Conservation (phyloP, 208 protist species). For the Crithidia mellificae region DNA sequence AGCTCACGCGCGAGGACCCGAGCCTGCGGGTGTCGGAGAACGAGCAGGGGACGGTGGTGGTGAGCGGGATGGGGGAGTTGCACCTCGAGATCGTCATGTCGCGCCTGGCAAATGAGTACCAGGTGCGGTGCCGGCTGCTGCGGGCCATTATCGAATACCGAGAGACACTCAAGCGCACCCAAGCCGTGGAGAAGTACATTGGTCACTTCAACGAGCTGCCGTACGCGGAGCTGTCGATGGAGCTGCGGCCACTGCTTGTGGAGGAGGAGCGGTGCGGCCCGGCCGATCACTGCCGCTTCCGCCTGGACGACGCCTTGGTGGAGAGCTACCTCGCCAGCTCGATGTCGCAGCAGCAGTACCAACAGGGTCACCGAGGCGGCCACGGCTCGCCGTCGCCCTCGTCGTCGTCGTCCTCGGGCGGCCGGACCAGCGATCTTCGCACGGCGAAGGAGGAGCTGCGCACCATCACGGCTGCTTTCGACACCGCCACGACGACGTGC, state of each 20-base stretch:
- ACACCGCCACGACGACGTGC: slow-evolving; percentile 53
- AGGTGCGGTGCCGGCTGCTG: slow-evolving; percentile 85
- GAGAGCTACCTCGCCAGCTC: slow-evolving; percentile 32
- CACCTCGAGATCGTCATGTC: slow-evolving; percentile 96
- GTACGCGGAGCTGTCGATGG: slow-evolving; percentile 65
- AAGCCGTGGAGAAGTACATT: slow-evolving; percentile 29
- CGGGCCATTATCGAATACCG: slow-evolving; percentile 88
- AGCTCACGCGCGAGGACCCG: slow-evolving; percentile 94
- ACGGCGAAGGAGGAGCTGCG: slow-evolving; percentile 59
- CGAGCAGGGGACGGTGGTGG: slow-evolving; percentile 91
- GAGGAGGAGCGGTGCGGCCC: slow-evolving; percentile 29
- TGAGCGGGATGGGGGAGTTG: slow-evolving; percentile 96
- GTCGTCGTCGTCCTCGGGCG: slow-evolving; percentile 4
- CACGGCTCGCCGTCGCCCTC: too few species aligned
- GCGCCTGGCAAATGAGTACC: slow-evolving; percentile 92
- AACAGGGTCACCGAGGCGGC: slow-evolving; percentile 1
- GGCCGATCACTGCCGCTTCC: slow-evolving; percentile 43
- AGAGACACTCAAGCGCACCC: slow-evolving; percentile 50
- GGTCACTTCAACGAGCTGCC: slow-evolving; percentile 59
- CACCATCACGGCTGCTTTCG: slow-evolving; percentile 38
- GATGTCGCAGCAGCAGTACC: not conserved
- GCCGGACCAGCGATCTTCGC: slow-evolving; percentile 33
- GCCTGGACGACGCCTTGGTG: slow-evolving; percentile 46
- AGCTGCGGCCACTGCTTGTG: slow-evolving; percentile 49
- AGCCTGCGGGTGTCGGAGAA: slow-evolving; percentile 89